phyloP scores from a whole-genome alignment of 805 yeast species.

The Tetrapisispora nanseiensis region DNA sequence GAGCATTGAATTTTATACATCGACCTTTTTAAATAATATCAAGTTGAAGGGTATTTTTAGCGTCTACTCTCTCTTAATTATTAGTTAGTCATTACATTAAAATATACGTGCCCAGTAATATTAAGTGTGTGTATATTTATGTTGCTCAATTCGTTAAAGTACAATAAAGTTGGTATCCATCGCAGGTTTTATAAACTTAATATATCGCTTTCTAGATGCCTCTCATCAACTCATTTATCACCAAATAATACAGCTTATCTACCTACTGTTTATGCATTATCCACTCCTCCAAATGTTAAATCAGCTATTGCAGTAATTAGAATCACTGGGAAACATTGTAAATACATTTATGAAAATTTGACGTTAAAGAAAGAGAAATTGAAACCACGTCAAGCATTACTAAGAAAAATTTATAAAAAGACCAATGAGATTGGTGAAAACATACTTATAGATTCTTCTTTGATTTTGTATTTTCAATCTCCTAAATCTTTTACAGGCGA shows the following conservation, averaged over 20 bases:
- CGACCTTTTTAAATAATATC: too few relatives aligned
- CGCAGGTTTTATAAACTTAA: too few relatives aligned
- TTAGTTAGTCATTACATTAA: too few relatives aligned
- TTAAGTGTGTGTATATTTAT: too few relatives aligned
- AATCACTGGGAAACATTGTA: constrained; percentile 62
- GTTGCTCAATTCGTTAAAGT: too few relatives aligned
- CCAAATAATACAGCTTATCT: constrained; percentile 3
- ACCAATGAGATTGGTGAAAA: constrained; percentile 3
- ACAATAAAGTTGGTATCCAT: too few relatives aligned
- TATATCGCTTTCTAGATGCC: neutral
- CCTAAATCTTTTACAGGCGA: constrained; percentile 91
- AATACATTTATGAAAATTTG: constrained; percentile 36
- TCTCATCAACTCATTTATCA: neutral
- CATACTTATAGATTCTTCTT: constrained; percentile 62
- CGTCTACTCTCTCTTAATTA: too few relatives aligned
- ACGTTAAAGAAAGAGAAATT: constrained; percentile 36
- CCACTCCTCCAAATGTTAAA: constrained; percentile 63
- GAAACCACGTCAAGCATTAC: constrained; percentile 43
- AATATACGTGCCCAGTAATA: too few relatives aligned
- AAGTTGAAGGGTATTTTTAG: neutral
- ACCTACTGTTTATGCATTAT: constrained; percentile 83
- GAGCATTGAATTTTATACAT: too few relatives aligned
- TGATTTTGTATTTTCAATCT: constrained; percentile 54
- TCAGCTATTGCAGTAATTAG: constrained; percentile 85
- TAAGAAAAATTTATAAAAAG: constrained; percentile 47